Evolutionary conservation across 768 basidiomycete genomes (phyloP), one percentile per base, ranked within the genome.

Genomic region (Neoboletus brunneissimus): DNA sequence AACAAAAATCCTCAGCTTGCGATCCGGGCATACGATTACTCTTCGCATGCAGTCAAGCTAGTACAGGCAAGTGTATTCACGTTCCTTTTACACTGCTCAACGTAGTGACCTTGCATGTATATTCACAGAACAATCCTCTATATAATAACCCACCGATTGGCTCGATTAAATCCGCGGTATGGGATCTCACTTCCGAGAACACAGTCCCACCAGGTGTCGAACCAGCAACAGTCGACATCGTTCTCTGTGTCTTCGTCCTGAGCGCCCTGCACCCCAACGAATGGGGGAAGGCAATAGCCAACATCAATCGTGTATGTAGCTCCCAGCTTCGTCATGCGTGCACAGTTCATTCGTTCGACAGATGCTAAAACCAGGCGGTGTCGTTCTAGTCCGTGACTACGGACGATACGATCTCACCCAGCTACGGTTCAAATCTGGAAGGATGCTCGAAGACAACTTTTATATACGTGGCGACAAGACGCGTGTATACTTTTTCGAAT

Each of bases 391-490:
- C 56, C 86, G 97, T 12, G 97, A 99, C 71, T 99, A 98, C 66
- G 97, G 96, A 3, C 84, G 96, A 25, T 81, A 98, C 67, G 96
- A 99, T 68, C 82, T 99, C 44, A 91, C 97, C 1, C 96, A 98
- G 71, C 77, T 99, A 44, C 81, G 97, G 11, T 97, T 99, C 79
- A 97, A 93, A 72, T 80, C 80, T 7, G 86, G 88, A 2, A 81
- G 97, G 12, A 80, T 98, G 53, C 81, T 98, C 12, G 90, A 93
- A 42, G 93, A 95, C 46, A 95, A 97, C 68, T 87, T 99, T 61
- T 99, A 99, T 66, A 89, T 97, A 50, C 83, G 97, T 37, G 97
- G 97, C 0, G 97, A 99, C 75, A 95, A 93, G 65, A 98, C 97
- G 0, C 80, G 97, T 38, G 97, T 99, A 0, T 98, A 98, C 72